phyloP scores from a whole-genome alignment of 129 eudicot genomes.

The Tagetes patula region DNA sequence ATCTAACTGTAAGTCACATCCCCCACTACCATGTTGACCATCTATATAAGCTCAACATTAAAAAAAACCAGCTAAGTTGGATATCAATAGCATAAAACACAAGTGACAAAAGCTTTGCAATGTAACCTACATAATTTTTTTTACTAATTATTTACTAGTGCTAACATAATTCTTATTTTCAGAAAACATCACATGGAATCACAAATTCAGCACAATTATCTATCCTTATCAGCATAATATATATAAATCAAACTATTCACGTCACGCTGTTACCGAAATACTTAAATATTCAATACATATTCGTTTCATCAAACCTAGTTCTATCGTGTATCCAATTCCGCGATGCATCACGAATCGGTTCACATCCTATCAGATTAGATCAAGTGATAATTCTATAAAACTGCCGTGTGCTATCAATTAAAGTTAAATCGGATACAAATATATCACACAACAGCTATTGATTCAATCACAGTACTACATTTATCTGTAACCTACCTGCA shows the following conservation, averaged over 20 bases:
- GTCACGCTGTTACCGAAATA: neutral
- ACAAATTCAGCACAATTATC: neutral
- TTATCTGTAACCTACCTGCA: slow-evolving; percentile 10
- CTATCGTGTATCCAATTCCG: neutral
- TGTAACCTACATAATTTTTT: neutral
- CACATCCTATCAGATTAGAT: neutral
- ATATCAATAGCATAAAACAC: slow-evolving; percentile 10
- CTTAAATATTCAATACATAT: neutral
- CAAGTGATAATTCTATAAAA: neutral
- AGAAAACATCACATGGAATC: slow-evolving; percentile 16
- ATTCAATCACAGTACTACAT: slow-evolving; percentile 11
- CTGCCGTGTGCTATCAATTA: neutral
- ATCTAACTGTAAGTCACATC: neutral
- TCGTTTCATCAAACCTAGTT: neutral
- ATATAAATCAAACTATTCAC: slow-evolving; percentile 1
- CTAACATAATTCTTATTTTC: slow-evolving; percentile 8
- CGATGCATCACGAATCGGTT: neutral
- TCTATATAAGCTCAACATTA: slow-evolving; percentile 15
- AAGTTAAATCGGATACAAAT: slow-evolving; percentile 10
- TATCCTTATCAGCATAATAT: neutral
- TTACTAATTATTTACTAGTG: neutral
- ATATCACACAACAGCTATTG: slow-evolving; percentile 2
- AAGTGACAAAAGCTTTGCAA: slow-evolving; percentile 2
- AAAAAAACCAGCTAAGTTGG: slow-evolving; percentile 1
- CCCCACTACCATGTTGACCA: slow-evolving; percentile 3